Evolutionary conservation across 2,329 filamentous ascomycete genomes (phyloP), one percentile per base, ranked within the genome.

Genomic region (Pseudocercospora crystallina): DNA sequence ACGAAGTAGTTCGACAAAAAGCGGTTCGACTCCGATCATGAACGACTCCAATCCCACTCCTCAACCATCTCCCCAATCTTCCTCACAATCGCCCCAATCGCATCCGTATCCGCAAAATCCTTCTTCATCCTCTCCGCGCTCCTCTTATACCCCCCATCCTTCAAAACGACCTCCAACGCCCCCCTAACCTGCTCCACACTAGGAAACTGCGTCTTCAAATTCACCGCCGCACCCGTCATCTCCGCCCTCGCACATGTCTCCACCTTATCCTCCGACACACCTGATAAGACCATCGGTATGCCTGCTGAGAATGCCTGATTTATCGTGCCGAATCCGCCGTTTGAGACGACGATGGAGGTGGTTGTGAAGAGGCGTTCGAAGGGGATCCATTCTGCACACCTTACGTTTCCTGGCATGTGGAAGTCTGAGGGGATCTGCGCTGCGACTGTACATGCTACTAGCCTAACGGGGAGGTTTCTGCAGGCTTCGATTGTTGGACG

Each of bases 211-310:
- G 69, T 72, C 31, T 60, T 54, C n/a, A 79, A 61, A 54, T 78
- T 76, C 34, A 76, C 64, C 0, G 72, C 76, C 5, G 77, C 61
- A 8, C 76, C 76, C 1, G 71, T 67, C 60, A 65, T 73, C 50
- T 74, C 71, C 3, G 70, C 71, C 1, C 76, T 68, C 41, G 67
- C 64, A 2, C 68, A 65, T 11, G 73, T 69, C 55, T 77, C 72
- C 2, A 66, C 62, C 72, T 74, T 26, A 69, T 66, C 58, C 49
- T 70, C 68, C 1, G 59, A 66, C 13, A 63, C 58, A 1, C 76
- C 76, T 0, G 73, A 69, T 14, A 78, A 60, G 2, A 80, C 71
- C 59, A 79, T 69, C 1, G 76, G 76, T 17, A 77, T 71, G 1
- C 75, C 74, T 48, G 75, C 70, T 29, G 69, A 65, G 2, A 78